Evolutionary conservation across 805 yeast genomes (phyloP).

Genomic region (Groenewaldozyma salmanticensis): DNA sequence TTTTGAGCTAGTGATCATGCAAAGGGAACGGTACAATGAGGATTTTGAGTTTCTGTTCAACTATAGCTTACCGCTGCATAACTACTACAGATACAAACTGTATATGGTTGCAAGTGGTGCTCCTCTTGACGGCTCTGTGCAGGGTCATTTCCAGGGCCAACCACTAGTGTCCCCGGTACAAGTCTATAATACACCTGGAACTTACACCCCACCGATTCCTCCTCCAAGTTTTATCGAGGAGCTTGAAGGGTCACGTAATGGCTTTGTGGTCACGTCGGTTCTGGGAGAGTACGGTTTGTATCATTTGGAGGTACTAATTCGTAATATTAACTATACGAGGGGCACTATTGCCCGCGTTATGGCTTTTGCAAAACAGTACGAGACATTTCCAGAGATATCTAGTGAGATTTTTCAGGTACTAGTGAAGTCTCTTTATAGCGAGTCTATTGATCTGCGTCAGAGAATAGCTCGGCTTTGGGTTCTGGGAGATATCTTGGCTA

Average conservation of each 20-base stretch:
- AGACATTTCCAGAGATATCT: too few species aligned
- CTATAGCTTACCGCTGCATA: constrained; percentile 10
- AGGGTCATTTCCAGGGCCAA: not conserved
- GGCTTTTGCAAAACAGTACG: too few species aligned
- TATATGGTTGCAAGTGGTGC: constrained; percentile 7
- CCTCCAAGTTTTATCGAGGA: too few species aligned
- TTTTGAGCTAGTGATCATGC: constrained; percentile 21
- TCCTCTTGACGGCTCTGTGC: not conserved
- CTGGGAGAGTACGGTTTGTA: constrained; percentile 13
- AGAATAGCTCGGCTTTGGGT: too few species aligned
- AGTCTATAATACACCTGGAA: too few species aligned
- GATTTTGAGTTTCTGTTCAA: constrained; percentile 22
- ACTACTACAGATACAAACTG: constrained; percentile 21
- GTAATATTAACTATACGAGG: constrained; percentile 18
- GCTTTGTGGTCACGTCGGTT: constrained; percentile 6
- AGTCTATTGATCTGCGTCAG: too few species aligned
- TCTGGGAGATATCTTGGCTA: too few species aligned
- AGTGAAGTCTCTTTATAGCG: too few species aligned
- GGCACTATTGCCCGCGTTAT: constrained; percentile 23
- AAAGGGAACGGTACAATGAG: constrained; percentile 15
- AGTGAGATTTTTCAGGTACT: too few species aligned
- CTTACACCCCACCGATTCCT: too few species aligned
- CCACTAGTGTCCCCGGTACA: too few species aligned
- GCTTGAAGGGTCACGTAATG: too few species aligned
- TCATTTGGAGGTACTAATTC: constrained; percentile 19